Evolutionary conservation across 2,329 filamentous ascomycete species (phyloP).

Genomic region (Botrytis sinoallii): DNA sequence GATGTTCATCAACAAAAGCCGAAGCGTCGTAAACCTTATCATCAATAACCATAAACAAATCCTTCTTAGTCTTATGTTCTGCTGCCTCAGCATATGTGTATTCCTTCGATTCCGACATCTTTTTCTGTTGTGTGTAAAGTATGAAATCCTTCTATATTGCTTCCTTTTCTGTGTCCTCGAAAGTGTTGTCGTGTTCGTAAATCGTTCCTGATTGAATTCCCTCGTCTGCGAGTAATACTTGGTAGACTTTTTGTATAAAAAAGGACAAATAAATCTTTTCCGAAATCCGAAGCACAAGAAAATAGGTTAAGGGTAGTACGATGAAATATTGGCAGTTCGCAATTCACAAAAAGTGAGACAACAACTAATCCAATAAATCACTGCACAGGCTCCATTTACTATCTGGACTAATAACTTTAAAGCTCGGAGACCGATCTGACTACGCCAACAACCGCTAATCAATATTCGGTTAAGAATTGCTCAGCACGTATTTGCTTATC

Average conservation of each 20-base stretch:
- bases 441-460: background rate
- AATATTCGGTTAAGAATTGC: background rate
- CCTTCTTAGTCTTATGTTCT: conserved; percentile 89
- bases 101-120: conserved; percentile 42
- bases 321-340: background rate
- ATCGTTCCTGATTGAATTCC: background rate
- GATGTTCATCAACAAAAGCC: conserved; percentile 95
- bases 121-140: conserved; percentile 29
- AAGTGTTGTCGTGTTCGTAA: conserved; percentile 2
- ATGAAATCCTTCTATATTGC: background rate
- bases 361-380: background rate
- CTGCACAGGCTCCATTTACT: background rate
- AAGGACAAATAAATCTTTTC: background rate
- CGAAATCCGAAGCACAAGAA: background rate
- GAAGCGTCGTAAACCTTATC: conserved; percentile 92
- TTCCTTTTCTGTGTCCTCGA: background rate
- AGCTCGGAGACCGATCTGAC: conserved; percentile 1
- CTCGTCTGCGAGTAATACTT: background rate
- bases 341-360: conserved; percentile 6
- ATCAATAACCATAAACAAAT: conserved; percentile 87
- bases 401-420: background rate
- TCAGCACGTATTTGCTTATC: background rate
- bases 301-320: background rate
- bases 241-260: background rate
- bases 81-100: conserved; percentile 79